A percentile compares a stretch with the other conserved stretches of the same genome.
Conservation (phyloP, 1,139 yeast genomes). For the Saccharomycopsis hybrid region DNA sequence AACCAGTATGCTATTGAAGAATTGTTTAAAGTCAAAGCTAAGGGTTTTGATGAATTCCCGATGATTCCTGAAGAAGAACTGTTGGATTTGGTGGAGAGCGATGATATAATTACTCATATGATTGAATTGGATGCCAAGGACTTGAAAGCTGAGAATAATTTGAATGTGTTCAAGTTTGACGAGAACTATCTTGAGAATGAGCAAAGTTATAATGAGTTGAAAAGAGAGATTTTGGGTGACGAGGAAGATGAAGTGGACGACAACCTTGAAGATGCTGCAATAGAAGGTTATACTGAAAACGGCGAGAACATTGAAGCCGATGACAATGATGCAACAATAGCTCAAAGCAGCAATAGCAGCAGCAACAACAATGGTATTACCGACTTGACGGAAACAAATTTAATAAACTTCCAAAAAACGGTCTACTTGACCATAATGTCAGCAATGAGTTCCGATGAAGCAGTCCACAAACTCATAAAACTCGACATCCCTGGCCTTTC, state of each 20-base stretch:
- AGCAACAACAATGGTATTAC: constrained; percentile 33
- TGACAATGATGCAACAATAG: constrained; percentile 26
- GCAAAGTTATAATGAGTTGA: constrained; percentile 34
- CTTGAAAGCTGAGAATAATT: constrained; percentile 39
- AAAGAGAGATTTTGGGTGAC: constrained; percentile 41
- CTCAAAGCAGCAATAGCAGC: constrained; percentile 23
- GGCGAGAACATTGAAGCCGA: constrained; percentile 26
- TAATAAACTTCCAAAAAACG: constrained; percentile 59
- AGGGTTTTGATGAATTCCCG: constrained; percentile 40
- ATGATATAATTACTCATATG: constrained; percentile 54
- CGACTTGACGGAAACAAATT: constrained; percentile 67
- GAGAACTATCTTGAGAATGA: constrained; percentile 48
- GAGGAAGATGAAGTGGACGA: constrained; percentile 30
- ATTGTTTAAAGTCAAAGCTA: constrained; percentile 46
- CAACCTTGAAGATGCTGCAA: constrained; percentile 22
- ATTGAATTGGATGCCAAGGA: constrained; percentile 46
- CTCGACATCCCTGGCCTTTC: constrained; percentile 26
- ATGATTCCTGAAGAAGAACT: constrained; percentile 26
- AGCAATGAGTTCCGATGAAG: constrained; percentile 90
- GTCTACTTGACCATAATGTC: constrained; percentile 84
- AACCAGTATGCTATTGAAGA: constrained; percentile 47
- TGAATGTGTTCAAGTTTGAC: constrained; percentile 51
- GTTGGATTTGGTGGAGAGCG: constrained; percentile 59
- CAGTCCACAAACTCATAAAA: constrained; percentile 74
- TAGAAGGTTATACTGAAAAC: constrained; percentile 18